A percentile compares a stretch with the other conserved stretches of the same genome.
Evolutionary conservation across 495 filamentous ascomycete genomes (phyloP).

Genomic region (Penicillium malachiteum): DNA sequence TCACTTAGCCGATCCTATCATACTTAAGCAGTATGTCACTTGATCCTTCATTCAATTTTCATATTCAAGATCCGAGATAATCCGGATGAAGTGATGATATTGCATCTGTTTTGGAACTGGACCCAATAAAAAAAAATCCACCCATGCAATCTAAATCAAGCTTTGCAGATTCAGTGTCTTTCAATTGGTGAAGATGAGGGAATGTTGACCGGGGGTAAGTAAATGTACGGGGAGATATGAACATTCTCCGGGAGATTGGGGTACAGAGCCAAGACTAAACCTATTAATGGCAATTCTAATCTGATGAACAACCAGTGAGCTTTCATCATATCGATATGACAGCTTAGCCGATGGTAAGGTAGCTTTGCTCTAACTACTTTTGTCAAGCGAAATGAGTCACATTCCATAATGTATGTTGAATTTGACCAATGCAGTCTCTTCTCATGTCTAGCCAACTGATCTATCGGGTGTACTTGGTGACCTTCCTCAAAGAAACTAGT

Average conservation of each 20-base stretch:
- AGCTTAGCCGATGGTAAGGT: slow-evolving; percentile 2
- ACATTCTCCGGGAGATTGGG: neutral
- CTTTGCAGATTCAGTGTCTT: too few relatives aligned
- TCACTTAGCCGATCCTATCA: too few relatives aligned
- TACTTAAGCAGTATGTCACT: too few relatives aligned
- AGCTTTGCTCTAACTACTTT: slow-evolving; percentile 1
- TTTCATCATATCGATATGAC: neutral
- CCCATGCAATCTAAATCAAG: too few relatives aligned
- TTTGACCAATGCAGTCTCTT: neutral
- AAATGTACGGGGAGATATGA: too few relatives aligned
- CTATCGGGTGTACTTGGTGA: neutral
- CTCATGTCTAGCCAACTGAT: neutral
- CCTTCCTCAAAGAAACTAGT: neutral
- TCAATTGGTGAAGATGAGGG: too few relatives aligned
- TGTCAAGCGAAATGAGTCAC: slow-evolving; percentile 1
- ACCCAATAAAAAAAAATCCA: too few relatives aligned
- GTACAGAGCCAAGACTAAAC: neutral
- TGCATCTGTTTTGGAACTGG: too few relatives aligned
- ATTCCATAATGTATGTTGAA: neutral
- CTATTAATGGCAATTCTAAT: neutral
- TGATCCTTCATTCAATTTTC: too few relatives aligned
- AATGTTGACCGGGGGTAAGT: too few relatives aligned
- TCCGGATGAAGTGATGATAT: too few relatives aligned
- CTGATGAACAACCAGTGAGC: neutral
- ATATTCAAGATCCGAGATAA: too few relatives aligned